phyloP scores from a whole-genome alignment of 306 rosid species.

The Castanopsis chinensis region DNA sequence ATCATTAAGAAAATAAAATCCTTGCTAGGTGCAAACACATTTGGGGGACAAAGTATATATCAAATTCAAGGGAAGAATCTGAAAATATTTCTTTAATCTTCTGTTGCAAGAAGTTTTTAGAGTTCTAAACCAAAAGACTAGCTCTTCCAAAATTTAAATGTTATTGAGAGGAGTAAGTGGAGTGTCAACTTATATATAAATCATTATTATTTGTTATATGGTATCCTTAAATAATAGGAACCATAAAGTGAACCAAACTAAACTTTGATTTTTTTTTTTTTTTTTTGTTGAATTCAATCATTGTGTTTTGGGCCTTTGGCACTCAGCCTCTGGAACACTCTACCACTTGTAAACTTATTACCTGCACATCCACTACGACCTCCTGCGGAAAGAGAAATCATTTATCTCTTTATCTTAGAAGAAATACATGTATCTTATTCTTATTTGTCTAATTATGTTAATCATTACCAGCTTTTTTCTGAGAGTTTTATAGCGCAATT shows the following conservation, averaged over 20 bases:
- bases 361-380: constrained; percentile 31
- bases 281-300: constrained; percentile 25
- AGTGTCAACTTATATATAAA: not conserved
- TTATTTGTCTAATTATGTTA: no score
- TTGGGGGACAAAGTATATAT: constrained; percentile 12
- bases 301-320: constrained; percentile 45
- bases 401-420: no score
- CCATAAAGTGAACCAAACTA: constrained; percentile 21
- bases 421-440: no score
- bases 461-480: no score
- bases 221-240: constrained; percentile 2
- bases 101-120: not conserved
- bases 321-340: constrained; percentile 31
- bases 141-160: not conserved
- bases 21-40: constrained; percentile 23
- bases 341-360: constrained; percentile 20
- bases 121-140: constrained; percentile 8
- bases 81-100: not conserved
- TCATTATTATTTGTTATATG: not conserved
- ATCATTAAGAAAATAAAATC: not conserved
- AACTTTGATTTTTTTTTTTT: constrained; percentile 9
- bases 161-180: not conserved
- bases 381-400: not conserved
- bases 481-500: no score
- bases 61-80: constrained; percentile 10